Conservation (phyloP, 1,284 basidiomycete genomes). For the Pyrrhoderma lamaoense region DNA sequence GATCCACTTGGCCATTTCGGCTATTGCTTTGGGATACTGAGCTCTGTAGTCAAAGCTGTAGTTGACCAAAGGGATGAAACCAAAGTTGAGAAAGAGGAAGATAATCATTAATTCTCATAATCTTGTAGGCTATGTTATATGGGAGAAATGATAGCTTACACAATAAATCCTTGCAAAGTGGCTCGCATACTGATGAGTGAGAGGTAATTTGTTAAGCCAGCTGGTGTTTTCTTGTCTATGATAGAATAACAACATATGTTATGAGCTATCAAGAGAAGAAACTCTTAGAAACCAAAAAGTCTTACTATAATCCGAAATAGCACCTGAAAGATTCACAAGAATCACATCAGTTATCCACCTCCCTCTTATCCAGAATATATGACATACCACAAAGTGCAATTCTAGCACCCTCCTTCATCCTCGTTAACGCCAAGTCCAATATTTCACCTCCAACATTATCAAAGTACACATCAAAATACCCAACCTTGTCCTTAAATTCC, state of each 20-base stretch:
- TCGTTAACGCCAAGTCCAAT: constrained; percentile 65
- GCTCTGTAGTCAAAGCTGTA: constrained; percentile 58
- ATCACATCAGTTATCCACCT: too few species aligned
- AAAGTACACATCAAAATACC: constrained; percentile 74
- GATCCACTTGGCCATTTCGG: constrained; percentile 49
- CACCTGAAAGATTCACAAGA: too few species aligned
- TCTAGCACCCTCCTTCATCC: constrained; percentile 71
- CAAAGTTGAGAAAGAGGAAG: constrained; percentile 6
- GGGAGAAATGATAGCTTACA: constrained; percentile 37
- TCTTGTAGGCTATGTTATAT: background rate
- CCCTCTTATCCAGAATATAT: too few species aligned
- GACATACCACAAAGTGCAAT: constrained; percentile 66
- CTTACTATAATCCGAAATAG: constrained; percentile 75
- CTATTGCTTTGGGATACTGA: constrained; percentile 46
- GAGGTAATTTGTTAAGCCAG: constrained; percentile 53
- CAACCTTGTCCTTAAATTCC: constrained; percentile 54
- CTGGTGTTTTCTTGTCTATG: constrained; percentile 47
- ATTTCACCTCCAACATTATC: constrained; percentile 87
- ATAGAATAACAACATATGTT: too few species aligned
- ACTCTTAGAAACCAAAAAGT: constrained; percentile 9
- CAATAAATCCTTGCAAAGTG: constrained; percentile 77
- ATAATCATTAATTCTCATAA: background rate
- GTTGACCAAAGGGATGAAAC: background rate
- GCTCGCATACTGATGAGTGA: constrained; percentile 72
- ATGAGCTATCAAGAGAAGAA: too few species aligned